A percentile compares a stretch with the other conserved stretches of the same genome.
Conservation (phyloP, 1,139 yeast species). For the Pneumocystis jirovecii region DNA sequence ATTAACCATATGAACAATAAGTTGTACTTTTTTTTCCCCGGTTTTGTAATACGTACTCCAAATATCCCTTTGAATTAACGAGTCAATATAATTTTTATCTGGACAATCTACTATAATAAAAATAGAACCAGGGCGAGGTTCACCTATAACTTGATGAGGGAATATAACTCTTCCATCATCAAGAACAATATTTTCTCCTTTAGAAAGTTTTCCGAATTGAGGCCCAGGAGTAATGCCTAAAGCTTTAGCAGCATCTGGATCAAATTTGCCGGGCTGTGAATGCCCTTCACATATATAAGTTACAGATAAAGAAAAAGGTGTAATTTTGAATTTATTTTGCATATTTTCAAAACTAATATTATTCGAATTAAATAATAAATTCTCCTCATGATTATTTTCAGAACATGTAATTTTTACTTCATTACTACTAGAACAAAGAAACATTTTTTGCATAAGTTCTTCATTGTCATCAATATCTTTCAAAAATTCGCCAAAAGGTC, state of each 20-base stretch:
- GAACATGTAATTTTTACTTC: background rate
- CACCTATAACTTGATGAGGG: constrained; percentile 63
- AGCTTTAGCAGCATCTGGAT: constrained; percentile 45
- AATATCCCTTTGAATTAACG: constrained; percentile 13
- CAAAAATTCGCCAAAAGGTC: background rate
- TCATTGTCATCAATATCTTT: background rate
- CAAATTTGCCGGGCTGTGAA: constrained; percentile 66
- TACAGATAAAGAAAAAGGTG: constrained; percentile 19
- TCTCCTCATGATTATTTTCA: background rate
- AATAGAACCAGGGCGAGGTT: constrained; percentile 42
- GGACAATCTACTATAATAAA: constrained; percentile 68
- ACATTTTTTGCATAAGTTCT: background rate
- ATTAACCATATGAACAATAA: constrained; percentile 19
- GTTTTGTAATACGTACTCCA: background rate
- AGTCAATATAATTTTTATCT: constrained; percentile 32
- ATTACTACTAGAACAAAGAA: background rate
- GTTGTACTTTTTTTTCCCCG: background rate
- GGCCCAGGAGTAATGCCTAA: constrained; percentile 60
- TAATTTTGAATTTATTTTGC: constrained; percentile 34
- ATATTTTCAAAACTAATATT: constrained; percentile 20
- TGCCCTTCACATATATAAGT: constrained; percentile 52
- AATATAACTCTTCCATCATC: constrained; percentile 43
- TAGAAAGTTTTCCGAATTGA: constrained; percentile 8
- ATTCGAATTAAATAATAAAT: background rate
- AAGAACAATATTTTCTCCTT: constrained; percentile 34